These are phyloP conservation scores for Sugiyamaella pinicola DNA, from an alignment of 1,139 yeast genomes.

Conservation along the genomic window DNA sequence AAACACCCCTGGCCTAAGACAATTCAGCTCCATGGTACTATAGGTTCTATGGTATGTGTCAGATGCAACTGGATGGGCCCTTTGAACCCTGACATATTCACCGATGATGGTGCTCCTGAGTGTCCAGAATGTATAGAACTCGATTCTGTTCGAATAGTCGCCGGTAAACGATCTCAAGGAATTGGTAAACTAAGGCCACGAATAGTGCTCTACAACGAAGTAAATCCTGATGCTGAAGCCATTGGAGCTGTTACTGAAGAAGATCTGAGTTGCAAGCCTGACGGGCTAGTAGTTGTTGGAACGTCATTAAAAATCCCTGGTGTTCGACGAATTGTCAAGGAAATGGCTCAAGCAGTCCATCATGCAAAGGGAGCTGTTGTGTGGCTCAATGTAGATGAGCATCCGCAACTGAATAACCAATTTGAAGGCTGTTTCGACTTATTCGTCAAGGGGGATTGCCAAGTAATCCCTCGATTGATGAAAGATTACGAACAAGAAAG, in stretches of 20 bases:
- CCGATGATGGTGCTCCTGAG: conserved; percentile 46
- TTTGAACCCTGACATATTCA: conserved; percentile 48
- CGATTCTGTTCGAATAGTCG: conserved; percentile 52
- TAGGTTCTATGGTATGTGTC: conserved; percentile 71
- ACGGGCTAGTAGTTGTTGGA: conserved; percentile 79
- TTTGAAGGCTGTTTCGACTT: conserved; percentile 57
- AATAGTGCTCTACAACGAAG: conserved; percentile 81
- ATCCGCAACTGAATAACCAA: conserved; percentile 48
- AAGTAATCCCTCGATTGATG: conserved; percentile 47
- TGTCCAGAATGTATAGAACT: conserved; percentile 61
- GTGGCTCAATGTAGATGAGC: conserved; percentile 57
- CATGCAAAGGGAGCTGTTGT: conserved; percentile 57
- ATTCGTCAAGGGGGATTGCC: conserved; percentile 63
- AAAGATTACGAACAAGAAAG: conserved; percentile 39
- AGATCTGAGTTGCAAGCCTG: conserved; percentile 69
- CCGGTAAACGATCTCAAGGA: conserved; percentile 75
- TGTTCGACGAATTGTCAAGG: conserved; percentile 71
- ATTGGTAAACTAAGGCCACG: conserved; percentile 78
- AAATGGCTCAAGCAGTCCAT: conserved; percentile 67
- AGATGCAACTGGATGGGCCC: conserved; percentile 60
- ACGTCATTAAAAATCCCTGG: conserved; percentile 88
- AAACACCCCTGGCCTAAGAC: conserved; percentile 52
- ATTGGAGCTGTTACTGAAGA: conserved; percentile 71
- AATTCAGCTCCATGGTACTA: conserved; percentile 80
- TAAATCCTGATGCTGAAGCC: conserved; percentile 84